These are phyloP conservation scores for Dactylonectria estremocensis DNA, from an alignment of 2,329 filamentous ascomycete genomes.

Conservation along the genomic window DNA sequence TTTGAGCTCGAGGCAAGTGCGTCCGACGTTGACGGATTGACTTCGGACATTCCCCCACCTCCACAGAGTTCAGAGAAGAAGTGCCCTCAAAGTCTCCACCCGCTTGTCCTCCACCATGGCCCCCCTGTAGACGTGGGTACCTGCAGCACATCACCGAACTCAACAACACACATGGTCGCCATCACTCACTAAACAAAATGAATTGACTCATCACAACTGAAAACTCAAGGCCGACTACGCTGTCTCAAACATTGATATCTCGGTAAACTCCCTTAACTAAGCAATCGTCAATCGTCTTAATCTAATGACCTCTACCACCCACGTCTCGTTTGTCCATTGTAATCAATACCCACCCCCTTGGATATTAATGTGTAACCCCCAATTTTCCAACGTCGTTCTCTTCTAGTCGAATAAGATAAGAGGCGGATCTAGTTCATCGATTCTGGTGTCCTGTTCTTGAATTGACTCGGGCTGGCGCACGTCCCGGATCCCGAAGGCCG, in stretches of 20 bases:
- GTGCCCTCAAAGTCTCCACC: neutral
- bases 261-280: neutral
- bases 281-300: neutral
- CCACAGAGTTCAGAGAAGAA: neutral
- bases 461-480: neutral
- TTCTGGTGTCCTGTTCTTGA: neutral
- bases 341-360: neutral
- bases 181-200: neutral
- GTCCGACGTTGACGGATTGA: constrained; percentile 20
- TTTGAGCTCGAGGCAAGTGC: constrained; percentile 4
- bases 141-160: constrained; percentile 7
- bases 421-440: neutral
- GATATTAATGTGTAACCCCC: neutral
- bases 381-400: neutral
- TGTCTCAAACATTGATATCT: neutral
- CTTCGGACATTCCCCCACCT: constrained; percentile 27
- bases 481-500: neutral
- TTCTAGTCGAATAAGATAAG: constrained; percentile 2
- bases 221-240: neutral
- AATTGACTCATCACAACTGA: neutral
- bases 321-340: neutral
- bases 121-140: no score
- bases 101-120: neutral
- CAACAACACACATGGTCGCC: neutral
- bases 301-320: neutral